phyloP scores from a whole-genome alignment of 2,329 filamentous ascomycete species.

The Fusarium brachygibbosum region DNA sequence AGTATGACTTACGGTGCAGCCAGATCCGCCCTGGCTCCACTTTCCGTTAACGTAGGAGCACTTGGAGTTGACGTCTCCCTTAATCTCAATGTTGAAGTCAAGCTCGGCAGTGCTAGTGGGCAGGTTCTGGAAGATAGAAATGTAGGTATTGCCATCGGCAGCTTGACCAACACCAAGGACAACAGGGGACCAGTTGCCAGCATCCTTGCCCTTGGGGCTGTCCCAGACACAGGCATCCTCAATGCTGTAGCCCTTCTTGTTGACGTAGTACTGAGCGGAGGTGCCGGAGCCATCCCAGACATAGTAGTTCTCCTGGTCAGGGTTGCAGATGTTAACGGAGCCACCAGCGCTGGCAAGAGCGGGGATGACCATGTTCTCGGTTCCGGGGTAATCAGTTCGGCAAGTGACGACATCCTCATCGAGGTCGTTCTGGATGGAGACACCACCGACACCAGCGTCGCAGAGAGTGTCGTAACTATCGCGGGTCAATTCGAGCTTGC shows the following conservation, averaged over 20 bases:
- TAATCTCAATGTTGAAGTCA: slow-evolving; percentile 83
- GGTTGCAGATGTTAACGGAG: slow-evolving; percentile 78
- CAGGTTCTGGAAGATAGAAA: slow-evolving; percentile 87
- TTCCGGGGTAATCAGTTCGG: slow-evolving; percentile 96
- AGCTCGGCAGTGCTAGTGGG: slow-evolving; percentile 79
- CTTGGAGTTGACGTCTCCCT: slow-evolving; percentile 68
- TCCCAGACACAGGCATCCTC: slow-evolving; percentile 83
- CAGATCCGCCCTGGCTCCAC: slow-evolving; percentile 70
- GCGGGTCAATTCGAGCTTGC: slow-evolving; percentile 84
- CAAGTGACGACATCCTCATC: slow-evolving; percentile 78
- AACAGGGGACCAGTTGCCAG: slow-evolving; percentile 89
- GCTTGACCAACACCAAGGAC: slow-evolving; percentile 83
- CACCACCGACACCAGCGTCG: slow-evolving; percentile 75
- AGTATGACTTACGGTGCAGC: slow-evolving; percentile 80
- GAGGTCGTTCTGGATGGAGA: slow-evolving; percentile 83
- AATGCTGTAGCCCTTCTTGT: slow-evolving; percentile 78
- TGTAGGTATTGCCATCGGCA: slow-evolving; percentile 74
- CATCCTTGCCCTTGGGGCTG: slow-evolving; percentile 62
- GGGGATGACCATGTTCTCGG: slow-evolving; percentile 88
- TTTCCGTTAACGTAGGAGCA: slow-evolving; percentile 77
- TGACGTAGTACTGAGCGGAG: slow-evolving; percentile 97
- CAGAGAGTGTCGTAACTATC: slow-evolving; percentile 77
- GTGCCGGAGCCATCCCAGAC: slow-evolving; percentile 80
- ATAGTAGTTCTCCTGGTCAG: slow-evolving; percentile 80
- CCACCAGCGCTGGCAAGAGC: slow-evolving; percentile 72